Base-by-base conservation (phyloP, 2,329 filamentous ascomycete species). In the Botrytis medusae region DNA sequence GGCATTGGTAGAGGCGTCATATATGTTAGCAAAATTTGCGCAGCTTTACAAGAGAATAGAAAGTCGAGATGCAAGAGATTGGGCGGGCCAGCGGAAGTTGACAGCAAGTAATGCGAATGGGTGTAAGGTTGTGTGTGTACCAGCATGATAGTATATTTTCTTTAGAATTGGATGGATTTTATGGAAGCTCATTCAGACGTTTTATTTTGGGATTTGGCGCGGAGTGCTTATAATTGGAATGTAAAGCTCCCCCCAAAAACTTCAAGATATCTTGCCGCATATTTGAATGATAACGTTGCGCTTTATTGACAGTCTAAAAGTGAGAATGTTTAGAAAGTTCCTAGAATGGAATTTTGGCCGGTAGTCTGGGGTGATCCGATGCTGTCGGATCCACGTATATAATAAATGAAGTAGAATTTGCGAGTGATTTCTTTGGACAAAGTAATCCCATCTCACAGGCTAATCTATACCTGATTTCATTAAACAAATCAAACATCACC, bases 1-100 rank as follows among this genome's bases (percentile, higher is more conserved):
- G 32, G 74, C 70, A 22, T 65, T 74, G 8, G 68, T 44, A 51
- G 76, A 76, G 62, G 67, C 73, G 7, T 46, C 71, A 2, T 75
- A 74, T 62, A 63, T 73, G 10, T 69, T 73, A 32, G 72, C 72
- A 40, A 72, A 72, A 16, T 46, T 74, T 12, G 57, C 73, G 20
- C 73, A 76, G 44, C 37, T 65, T 14, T 74, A 72, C n/a, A 57
- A 62, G 37, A 57, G 34, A 51, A 72, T 74, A 42, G 72, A 72
- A 54, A 61, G 63, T 59, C 51, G 68, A 32, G 67, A 71, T 69
- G 46, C 34, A 7, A 63, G 48, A 48, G 40, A 60, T 4, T 71
- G 62, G 74, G 60, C 68, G 10, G 68, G 69, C 29, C 54, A 68
- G 40, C 44, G 57, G 61, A 68, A 68, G 40, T 59, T 74, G 54